A percentile compares a stretch with the other conserved stretches of the same genome.
Evolutionary conservation across 768 basidiomycete species (phyloP).

Genomic region (Tremella fuciformis): DNA sequence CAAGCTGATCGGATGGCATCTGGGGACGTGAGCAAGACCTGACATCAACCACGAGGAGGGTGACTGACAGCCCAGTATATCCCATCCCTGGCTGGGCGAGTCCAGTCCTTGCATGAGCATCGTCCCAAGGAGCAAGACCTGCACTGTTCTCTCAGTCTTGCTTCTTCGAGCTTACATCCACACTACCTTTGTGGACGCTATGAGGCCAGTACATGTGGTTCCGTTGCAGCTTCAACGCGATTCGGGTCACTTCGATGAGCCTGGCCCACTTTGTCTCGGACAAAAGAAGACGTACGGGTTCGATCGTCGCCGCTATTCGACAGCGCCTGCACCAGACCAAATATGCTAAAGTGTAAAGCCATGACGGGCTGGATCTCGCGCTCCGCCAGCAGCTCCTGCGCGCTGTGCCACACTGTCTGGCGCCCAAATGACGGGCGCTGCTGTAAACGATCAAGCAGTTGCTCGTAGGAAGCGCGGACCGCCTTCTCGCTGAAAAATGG

Average conservation of each 20-base stretch:
- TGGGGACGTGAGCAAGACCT: background rate
- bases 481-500: background rate
- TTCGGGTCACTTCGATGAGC: background rate
- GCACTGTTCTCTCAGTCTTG: background rate
- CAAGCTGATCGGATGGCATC: background rate
- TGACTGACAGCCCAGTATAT: background rate
- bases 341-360: conserved; percentile 1
- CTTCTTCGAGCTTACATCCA: background rate
- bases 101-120: conserved; percentile 4
- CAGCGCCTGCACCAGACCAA: background rate
- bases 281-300: background rate
- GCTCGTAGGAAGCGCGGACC: too few relatives aligned
- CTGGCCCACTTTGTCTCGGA: too few relatives aligned
- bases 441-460: too few relatives aligned
- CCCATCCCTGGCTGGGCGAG: background rate
- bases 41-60: background rate
- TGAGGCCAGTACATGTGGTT: background rate
- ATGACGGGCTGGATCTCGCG: background rate
- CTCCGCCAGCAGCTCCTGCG: background rate
- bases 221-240: background rate
- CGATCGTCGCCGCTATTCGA: background rate
- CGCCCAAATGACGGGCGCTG: too few relatives aligned
- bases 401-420: too few relatives aligned
- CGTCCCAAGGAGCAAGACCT: background rate
- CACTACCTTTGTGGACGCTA: background rate